Evolutionary conservation across 2,329 filamentous ascomycete genomes (phyloP), one percentile per base, ranked within the genome.

Genomic region (Geosmithia putterillii): DNA sequence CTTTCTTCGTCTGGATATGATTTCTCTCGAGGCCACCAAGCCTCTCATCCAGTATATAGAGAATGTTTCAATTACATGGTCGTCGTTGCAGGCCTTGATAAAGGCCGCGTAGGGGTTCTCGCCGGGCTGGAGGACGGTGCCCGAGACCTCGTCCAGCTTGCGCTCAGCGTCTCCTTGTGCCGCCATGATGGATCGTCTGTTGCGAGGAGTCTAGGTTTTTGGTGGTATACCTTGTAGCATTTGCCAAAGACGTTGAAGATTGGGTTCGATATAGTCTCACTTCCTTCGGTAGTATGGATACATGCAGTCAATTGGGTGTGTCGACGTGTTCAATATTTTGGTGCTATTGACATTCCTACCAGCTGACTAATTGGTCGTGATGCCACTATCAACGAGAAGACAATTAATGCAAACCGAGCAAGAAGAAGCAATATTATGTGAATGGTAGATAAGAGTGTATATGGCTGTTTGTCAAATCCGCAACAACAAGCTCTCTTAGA

Each of bases 71-170:
- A 72, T 55, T 69, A 90, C 86, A 43, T 79, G 66, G 50, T 86
- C 68, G 57, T 83, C 66, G 40, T 79, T 62, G 56, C 81, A 87
- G 9, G 74, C 73, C 37, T 72, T 60, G 46, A 94, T 83, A 46
- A 94, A 64, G 17, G 80, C 77, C 50, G 85, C 72, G 57, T 89
- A 92, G 1, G 86, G 86, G 51, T 92, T 94, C 55, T 76, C 73
- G 39, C 71, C 74, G 0, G 70, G 67, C 48, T 64, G 57, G 45
- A 70, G 53, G 18, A 60, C 55, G 41, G 74, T 60, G 14, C 73
- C 73, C 1, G 74, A 76, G 21, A 77, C 57, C 42, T 77, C 71
- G 52, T 74, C 68, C 10, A 75, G 56, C 59, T 69, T 72, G 56
- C 73, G 73, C 47, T 58, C 63, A 14, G 63, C 60, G 37, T 72